phyloP scores from a whole-genome alignment of 106 monocot species.

The Triglochin maritima region DNA sequence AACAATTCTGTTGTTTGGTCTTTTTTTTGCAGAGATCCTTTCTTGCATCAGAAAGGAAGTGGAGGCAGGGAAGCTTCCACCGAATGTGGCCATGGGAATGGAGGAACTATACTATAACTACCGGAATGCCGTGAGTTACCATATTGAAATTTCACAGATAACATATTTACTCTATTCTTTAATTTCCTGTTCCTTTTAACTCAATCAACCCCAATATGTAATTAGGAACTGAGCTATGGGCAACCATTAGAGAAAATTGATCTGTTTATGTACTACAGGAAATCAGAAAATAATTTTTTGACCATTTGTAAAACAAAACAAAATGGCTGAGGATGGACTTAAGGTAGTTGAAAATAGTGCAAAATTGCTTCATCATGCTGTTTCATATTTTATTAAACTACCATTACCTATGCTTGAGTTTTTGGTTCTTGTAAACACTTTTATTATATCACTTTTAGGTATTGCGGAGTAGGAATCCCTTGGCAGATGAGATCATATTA shows the following conservation, averaged over 20 bases:
- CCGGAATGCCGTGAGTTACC: conserved; percentile 50
- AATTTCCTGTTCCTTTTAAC: background rate
- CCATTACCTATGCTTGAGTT: background rate
- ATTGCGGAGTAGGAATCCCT: conserved; percentile 49
- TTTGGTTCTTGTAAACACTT: background rate
- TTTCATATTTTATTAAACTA: background rate
- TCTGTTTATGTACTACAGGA: too few species aligned
- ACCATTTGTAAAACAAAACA: too few species aligned
- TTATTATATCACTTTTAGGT: conserved; percentile 29
- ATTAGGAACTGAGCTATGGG: background rate
- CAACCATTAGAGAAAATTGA: too few species aligned
- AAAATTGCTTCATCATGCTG: background rate
- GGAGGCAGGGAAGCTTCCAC: conserved; percentile 52
- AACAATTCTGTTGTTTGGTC: background rate
- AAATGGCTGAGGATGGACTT: too few species aligned
- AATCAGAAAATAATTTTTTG: too few species aligned
- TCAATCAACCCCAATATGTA: background rate
- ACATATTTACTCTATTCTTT: background rate
- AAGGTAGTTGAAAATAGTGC: too few species aligned
- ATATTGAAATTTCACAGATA: background rate
- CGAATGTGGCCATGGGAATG: conserved; percentile 47
- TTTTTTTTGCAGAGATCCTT: conserved; percentile 50
- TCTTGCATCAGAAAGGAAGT: conserved; percentile 47
- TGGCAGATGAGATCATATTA: conserved; percentile 57
- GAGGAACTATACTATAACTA: conserved; percentile 72